phyloP scores from a whole-genome alignment of 73 alveolate species.

The Paraurostyla sp. region DNA sequence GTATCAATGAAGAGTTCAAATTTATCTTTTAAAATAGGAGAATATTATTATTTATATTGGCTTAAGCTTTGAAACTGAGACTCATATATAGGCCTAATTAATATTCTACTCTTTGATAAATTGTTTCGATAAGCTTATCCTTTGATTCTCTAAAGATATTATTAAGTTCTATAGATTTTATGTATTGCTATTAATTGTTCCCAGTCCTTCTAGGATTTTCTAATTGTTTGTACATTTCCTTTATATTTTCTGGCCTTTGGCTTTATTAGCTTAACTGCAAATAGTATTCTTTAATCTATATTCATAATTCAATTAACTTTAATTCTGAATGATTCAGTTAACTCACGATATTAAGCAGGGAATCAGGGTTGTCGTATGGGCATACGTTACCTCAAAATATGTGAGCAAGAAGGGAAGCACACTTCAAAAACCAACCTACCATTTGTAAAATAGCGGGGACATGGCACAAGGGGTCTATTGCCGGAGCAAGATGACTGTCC shows the following conservation, averaged over 20 bases:
- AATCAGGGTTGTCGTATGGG: too few species aligned
- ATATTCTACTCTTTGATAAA: too few species aligned
- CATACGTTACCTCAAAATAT: too few species aligned
- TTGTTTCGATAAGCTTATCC: too few species aligned
- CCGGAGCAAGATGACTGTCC: too few species aligned
- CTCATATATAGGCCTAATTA: too few species aligned
- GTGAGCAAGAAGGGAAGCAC: too few species aligned
- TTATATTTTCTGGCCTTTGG: neutral
- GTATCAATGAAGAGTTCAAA: conserved; percentile 33
- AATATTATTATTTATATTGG: neutral
- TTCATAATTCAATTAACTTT: neutral
- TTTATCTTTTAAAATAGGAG: conserved; percentile 5
- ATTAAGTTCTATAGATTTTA: neutral
- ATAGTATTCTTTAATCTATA: neutral
- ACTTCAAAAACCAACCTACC: too few species aligned
- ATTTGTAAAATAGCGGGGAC: too few species aligned
- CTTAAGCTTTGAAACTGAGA: neutral
- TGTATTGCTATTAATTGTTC: neutral
- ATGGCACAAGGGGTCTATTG: too few species aligned
- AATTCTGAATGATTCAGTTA: neutral
- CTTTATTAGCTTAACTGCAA: neutral
- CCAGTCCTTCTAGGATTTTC: neutral
- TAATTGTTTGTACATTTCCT: neutral
- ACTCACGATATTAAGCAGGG: neutral
- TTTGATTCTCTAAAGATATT: too few species aligned